Conservation (phyloP, 768 basidiomycete species). For the Suillus cothurnatus region DNA sequence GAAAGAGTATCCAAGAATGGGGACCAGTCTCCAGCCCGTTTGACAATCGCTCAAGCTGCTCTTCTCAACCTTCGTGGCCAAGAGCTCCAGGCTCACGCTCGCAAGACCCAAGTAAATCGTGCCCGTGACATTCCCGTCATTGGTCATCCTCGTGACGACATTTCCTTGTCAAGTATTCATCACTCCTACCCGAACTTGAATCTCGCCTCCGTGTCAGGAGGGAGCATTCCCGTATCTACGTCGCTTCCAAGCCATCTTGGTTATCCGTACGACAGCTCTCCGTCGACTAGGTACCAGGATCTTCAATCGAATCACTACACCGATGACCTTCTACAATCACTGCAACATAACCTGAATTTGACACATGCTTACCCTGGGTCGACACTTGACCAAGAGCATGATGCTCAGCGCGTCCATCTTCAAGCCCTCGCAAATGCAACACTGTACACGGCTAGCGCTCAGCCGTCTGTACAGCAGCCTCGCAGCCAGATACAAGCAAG, state of each 20-base stretch:
- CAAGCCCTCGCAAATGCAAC: slow-evolving; percentile 25
- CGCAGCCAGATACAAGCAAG: slow-evolving; percentile 38
- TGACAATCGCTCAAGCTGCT: slow-evolving; percentile 80
- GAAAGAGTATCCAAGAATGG: slow-evolving; percentile 64
- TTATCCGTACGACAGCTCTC: slow-evolving; percentile 20
- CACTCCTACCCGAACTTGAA: slow-evolving; percentile 9
- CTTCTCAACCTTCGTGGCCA: slow-evolving; percentile 75
- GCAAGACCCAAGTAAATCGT: slow-evolving; percentile 12
- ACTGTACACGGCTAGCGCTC: slow-evolving; percentile 13
- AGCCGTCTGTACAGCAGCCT: slow-evolving; percentile 12
- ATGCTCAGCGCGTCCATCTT: slow-evolving; percentile 23
- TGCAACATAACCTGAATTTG: slow-evolving; percentile 25
- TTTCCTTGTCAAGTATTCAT: slow-evolving; percentile 5
- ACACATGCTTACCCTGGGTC: slow-evolving; percentile 17
- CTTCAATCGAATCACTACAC: slow-evolving; percentile 39
- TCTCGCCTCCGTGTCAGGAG: slow-evolving; percentile 1
- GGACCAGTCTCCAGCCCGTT: slow-evolving; percentile 60
- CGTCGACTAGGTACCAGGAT: slow-evolving; percentile 17
- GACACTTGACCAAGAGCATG: slow-evolving; percentile 18
- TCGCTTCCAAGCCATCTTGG: slow-evolving; percentile 26
- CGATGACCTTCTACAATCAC: slow-evolving; percentile 40
- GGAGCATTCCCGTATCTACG: slow-evolving; percentile 17
- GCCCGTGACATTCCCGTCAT: slow-evolving; percentile 15
- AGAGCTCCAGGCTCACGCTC: slow-evolving; percentile 39
- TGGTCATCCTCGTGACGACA: slow-evolving; percentile 5